Evolutionary conservation across 106 monocot genomes (phyloP).

Genomic region (Dendrobium nobile): DNA sequence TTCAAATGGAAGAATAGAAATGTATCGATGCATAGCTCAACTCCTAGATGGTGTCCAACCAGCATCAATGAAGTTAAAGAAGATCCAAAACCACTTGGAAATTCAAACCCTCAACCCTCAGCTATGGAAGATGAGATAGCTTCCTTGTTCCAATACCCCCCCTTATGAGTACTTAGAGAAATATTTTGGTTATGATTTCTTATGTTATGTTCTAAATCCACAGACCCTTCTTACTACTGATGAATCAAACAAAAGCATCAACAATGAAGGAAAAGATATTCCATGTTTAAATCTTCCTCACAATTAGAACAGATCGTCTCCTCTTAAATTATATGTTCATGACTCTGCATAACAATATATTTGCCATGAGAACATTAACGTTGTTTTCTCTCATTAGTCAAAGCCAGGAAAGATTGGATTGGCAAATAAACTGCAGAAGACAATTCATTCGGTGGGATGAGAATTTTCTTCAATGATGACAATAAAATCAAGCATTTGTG

Average conservation of each 20-base stretch:
- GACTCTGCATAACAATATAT: constrained; percentile 3
- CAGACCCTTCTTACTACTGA: constrained; percentile 6
- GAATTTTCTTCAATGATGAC: constrained; percentile 1
- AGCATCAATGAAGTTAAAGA: constrained; percentile 7
- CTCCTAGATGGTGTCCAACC: constrained; percentile 15
- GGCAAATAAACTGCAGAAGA: not conserved
- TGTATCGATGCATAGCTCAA: constrained; percentile 62
- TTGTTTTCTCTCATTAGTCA: constrained; percentile 33
- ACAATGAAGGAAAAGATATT: not conserved
- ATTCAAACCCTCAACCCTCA: not conserved
- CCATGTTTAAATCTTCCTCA: not conserved
- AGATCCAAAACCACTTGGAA: not conserved
- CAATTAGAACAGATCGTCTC: constrained; percentile 17
- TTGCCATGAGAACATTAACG: not conserved
- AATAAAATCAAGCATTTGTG: not conserved
- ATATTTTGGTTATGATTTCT: constrained; percentile 53
- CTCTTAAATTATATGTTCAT: constrained; percentile 18
- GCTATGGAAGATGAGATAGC: constrained; percentile 36
- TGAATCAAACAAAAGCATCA: not conserved
- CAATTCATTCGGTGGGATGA: not conserved
- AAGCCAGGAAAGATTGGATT: constrained; percentile 13
- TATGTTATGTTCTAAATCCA: constrained; percentile 37
- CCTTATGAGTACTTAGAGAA: constrained; percentile 60
- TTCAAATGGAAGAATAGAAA: constrained; percentile 61
- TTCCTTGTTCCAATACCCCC: constrained; percentile 52